Evolutionary conservation across 345 rosid species (phyloP).

Genomic region (Lepidium sativum): DNA sequence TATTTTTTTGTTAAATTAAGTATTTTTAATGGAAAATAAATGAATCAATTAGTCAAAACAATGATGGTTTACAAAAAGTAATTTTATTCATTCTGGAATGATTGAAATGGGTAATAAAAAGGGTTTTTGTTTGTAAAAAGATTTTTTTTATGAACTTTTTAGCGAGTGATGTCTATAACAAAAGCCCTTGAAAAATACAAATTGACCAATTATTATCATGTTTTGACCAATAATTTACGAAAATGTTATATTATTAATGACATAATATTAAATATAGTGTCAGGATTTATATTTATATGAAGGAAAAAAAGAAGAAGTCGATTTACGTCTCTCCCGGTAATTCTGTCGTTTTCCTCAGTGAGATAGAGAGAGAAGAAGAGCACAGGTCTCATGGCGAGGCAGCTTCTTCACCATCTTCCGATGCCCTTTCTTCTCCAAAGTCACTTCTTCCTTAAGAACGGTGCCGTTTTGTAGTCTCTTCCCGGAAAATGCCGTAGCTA

Average conservation of each 20-base stretch:
- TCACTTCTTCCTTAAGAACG: slow-evolving; percentile 23
- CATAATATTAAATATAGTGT: slow-evolving; percentile 1
- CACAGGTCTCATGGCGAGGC: slow-evolving; percentile 32
- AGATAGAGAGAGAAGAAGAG: neutral
- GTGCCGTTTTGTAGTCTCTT: slow-evolving; percentile 24
- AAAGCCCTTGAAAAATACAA: neutral
- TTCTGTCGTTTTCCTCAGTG: slow-evolving; percentile 38
- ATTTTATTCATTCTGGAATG: too few relatives aligned
- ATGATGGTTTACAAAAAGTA: too few relatives aligned
- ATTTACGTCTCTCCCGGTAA: slow-evolving; percentile 16
- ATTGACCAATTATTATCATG: neutral
- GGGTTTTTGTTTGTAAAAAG: too few relatives aligned
- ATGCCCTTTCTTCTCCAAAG: slow-evolving; percentile 17
- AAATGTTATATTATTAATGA: neutral
- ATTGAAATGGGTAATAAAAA: too few relatives aligned
- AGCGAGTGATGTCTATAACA: too few relatives aligned
- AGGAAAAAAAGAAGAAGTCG: slow-evolving; percentile 14
- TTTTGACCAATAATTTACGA: neutral
- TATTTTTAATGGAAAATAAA: too few relatives aligned
- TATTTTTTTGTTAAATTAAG: too few relatives aligned
- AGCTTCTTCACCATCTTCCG: slow-evolving; percentile 30
- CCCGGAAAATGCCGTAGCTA: neutral
- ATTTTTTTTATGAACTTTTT: too few relatives aligned
- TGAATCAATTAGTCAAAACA: too few relatives aligned
- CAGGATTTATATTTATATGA: slow-evolving; percentile 6